phyloP scores from a whole-genome alignment of 495 filamentous ascomycete genomes.

The Aspergillus cavernicola region DNA sequence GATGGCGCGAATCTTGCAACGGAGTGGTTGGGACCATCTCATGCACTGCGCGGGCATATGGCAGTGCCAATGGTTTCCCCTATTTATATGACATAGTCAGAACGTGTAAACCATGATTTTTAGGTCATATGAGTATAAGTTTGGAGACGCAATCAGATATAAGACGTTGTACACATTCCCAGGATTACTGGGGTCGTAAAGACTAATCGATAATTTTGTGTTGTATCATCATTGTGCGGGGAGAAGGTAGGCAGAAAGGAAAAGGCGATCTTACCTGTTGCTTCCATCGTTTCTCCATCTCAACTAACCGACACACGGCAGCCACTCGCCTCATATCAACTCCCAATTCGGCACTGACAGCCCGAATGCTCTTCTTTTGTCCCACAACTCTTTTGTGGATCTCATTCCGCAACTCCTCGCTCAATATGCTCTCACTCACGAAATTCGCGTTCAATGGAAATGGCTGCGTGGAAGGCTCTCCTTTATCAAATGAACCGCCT shows the following conservation, averaged over 20 bases:
- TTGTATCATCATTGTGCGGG: constrained; percentile 60
- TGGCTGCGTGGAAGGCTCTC: constrained; percentile 38
- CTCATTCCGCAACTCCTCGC: constrained; percentile 67
- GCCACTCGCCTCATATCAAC: constrained; percentile 86
- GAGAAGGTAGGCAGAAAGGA: constrained; percentile 19
- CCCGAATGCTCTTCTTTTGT: constrained; percentile 64
- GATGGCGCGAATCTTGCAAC: constrained; percentile 23
- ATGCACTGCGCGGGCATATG: constrained; percentile 72
- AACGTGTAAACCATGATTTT: not conserved
- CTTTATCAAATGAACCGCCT: constrained; percentile 12
- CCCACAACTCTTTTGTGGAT: constrained; percentile 67
- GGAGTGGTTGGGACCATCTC: constrained; percentile 71
- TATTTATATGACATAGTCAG: constrained; percentile 35
- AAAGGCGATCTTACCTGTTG: constrained; percentile 57
- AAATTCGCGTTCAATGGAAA: constrained; percentile 79
- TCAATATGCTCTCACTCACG: constrained; percentile 67
- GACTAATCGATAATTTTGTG: constrained; percentile 93
- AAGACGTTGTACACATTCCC: constrained; percentile 65
- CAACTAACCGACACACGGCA: constrained; percentile 83
- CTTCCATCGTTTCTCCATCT: constrained; percentile 76
- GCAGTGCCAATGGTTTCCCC: constrained; percentile 72
- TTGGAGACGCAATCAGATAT: constrained; percentile 27
- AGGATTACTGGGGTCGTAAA: constrained; percentile 73
- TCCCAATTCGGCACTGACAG: constrained; percentile 69
- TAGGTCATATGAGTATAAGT: constrained; percentile 5